These are phyloP conservation scores for Carex myosuroides DNA, from an alignment of 176 grass and related monocot genomes.

Conservation along the genomic window DNA sequence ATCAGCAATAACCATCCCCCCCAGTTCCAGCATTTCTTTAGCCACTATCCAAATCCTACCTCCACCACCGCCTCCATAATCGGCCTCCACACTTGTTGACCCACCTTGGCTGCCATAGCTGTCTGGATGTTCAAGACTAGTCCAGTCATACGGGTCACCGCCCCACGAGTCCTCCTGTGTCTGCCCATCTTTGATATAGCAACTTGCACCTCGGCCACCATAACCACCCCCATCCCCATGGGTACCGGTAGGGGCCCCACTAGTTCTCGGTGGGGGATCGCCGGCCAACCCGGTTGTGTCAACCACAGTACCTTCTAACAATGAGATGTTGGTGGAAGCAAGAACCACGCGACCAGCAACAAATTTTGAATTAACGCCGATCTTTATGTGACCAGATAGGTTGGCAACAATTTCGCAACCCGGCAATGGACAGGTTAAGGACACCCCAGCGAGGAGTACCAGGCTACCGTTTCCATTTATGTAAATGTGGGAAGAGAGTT, in stretches of 20 bases:
- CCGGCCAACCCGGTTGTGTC: conserved; percentile 69
- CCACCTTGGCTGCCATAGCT: conserved; percentile 91
- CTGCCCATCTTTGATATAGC: conserved; percentile 76
- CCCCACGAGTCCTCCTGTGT: conserved; percentile 98
- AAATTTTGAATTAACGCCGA: conserved; percentile 46
- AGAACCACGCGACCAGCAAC: conserved; percentile 54
- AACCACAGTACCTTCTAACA: conserved; percentile 60
- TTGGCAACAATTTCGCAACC: conserved; percentile 70
- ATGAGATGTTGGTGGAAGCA: conserved; percentile 51
- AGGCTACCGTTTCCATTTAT: conserved; percentile 79
- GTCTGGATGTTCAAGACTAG: conserved; percentile 48
- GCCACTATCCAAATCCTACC: conserved; percentile 76
- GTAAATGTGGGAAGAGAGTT: conserved; percentile 48
- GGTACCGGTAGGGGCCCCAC: conserved; percentile 69
- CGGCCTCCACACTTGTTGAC: conserved; percentile 80
- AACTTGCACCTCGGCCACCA: conserved; percentile 82
- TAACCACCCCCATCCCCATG: conserved; percentile 88
- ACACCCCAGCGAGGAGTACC: conserved; percentile 44
- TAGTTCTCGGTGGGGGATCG: conserved; percentile 67
- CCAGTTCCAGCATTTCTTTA: conserved; percentile 50
- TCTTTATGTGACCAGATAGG: conserved; percentile 54
- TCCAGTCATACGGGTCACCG: conserved; percentile 87
- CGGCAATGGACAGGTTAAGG: conserved; percentile 51
- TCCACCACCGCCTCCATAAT: conserved; percentile 71
- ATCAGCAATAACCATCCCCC: conserved; percentile 61